Percentiles rank a stretch among this genome's conserved stretches.
These are phyloP conservation scores for Alternaria atra DNA, from an alignment of 2,329 filamentous ascomycete species.

Conservation along the genomic window DNA sequence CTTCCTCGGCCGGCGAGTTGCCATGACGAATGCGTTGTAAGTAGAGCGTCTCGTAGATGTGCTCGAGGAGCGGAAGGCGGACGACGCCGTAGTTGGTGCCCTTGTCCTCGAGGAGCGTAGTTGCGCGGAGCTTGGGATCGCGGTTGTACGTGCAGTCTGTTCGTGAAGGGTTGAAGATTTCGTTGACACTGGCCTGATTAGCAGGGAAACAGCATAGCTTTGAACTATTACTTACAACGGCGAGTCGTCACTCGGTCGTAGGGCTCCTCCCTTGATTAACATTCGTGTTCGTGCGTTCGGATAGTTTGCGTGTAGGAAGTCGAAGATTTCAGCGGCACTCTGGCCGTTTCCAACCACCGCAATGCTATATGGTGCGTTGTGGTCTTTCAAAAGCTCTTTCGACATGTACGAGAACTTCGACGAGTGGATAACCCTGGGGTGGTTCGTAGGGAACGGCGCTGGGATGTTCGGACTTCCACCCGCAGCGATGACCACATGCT, in stretches of 20 bases:
- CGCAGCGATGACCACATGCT: constrained; percentile 75
- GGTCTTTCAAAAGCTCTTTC: constrained; percentile 66
- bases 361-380: constrained; percentile 71
- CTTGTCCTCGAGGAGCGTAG: constrained; percentile 72
- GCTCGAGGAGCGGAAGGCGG: constrained; percentile 86
- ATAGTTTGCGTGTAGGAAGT: constrained; percentile 83
- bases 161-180: constrained; percentile 90
- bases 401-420: constrained; percentile 80
- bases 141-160: constrained; percentile 80
- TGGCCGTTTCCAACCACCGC: constrained; percentile 90
- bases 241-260: constrained; percentile 92
- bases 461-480: constrained; percentile 77
- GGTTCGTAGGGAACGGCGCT: constrained; percentile 70
- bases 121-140: constrained; percentile 68
- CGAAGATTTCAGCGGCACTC: constrained; percentile 94
- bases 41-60: constrained; percentile 88
- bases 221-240: constrained; percentile 76
- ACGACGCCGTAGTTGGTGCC: constrained; percentile 96
- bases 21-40: constrained; percentile 77
- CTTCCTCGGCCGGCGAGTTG: constrained; percentile 66
- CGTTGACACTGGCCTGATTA: constrained; percentile 76
- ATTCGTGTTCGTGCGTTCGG: constrained; percentile 81
- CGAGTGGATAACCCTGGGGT: constrained; percentile 84
- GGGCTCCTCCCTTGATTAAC: constrained; percentile 81
- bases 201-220: constrained; percentile 6